Evolutionary conservation across 139 green algal genomes (phyloP).

Genomic region (Chlamydomonas incerta): DNA sequence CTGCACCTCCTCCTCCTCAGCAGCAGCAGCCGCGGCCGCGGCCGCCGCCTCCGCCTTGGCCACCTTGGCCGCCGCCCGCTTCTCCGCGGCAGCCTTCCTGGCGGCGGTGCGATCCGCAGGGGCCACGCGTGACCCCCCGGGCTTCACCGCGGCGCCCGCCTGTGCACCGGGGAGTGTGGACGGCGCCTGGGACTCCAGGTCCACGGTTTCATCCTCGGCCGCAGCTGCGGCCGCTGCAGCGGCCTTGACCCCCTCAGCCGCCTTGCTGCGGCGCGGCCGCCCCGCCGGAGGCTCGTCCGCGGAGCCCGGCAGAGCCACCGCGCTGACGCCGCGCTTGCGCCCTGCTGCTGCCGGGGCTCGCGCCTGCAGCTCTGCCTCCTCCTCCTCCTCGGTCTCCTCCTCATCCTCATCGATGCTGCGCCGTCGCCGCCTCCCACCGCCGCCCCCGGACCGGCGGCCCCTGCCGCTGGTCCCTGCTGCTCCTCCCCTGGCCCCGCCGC

Average conservation of each 20-base stretch:
- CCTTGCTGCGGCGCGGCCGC: conserved; percentile 30
- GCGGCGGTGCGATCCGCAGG: background rate
- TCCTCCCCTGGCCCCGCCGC: background rate
- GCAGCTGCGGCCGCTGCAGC: conserved; percentile 17
- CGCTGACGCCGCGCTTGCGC: background rate
- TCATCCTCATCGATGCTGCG: background rate
- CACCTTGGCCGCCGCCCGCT: background rate
- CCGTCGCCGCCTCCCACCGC: background rate
- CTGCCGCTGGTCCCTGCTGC: background rate
- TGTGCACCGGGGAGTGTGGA: background rate
- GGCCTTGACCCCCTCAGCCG: background rate
- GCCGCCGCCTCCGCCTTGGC: background rate
- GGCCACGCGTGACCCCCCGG: too few species aligned
- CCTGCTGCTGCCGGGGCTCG: too few species aligned
- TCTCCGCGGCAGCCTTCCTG: background rate
- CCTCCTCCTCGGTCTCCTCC: background rate
- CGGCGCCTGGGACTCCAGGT: background rate
- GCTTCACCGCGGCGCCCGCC: background rate
- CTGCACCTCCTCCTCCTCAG: conserved; percentile 8
- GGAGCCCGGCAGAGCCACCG: too few species aligned
- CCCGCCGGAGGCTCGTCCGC: background rate
- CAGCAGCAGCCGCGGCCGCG: background rate
- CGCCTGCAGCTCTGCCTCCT: background rate
- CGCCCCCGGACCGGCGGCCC: background rate
- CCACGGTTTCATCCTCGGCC: conserved; percentile 5